These are phyloP conservation scores for Rhynchosporium secalis DNA, from an alignment of 2,329 filamentous ascomycete genomes.

Conservation along the genomic window DNA sequence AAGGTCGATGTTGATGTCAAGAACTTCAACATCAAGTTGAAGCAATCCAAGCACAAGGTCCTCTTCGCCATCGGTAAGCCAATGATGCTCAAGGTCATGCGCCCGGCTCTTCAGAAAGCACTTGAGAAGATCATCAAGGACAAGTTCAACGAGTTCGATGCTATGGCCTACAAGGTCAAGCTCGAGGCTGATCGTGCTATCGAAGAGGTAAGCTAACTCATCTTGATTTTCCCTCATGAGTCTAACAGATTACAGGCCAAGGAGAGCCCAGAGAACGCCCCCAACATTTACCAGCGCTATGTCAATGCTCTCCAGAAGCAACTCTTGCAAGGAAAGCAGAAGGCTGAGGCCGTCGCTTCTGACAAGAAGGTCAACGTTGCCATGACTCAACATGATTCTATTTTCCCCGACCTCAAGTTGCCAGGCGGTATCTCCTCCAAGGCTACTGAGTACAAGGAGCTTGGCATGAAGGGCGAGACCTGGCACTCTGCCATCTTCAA, in stretches of 20 bases:
- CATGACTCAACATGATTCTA: slow-evolving; percentile 84
- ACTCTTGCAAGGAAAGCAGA: slow-evolving; percentile 73
- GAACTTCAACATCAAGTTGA: slow-evolving; percentile 82
- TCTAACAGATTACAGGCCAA: slow-evolving; percentile 44
- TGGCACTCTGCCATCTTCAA: slow-evolving; percentile 96
- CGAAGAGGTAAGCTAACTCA: slow-evolving; percentile 46
- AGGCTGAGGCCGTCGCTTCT: slow-evolving; percentile 66
- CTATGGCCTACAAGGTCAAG: slow-evolving; percentile 73
- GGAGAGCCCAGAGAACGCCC: slow-evolving; percentile 68
- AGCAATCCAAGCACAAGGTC: slow-evolving; percentile 93
- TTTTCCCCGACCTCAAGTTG: slow-evolving; percentile 85
- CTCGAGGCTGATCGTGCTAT: slow-evolving; percentile 75
- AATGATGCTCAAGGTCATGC: slow-evolving; percentile 78
- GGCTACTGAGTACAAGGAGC: slow-evolving; percentile 88
- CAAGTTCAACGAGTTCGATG: slow-evolving; percentile 73
- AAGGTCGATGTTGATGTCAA: slow-evolving; percentile 76
- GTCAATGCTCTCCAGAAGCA: slow-evolving; percentile 72
- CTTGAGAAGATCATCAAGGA: slow-evolving; percentile 88
- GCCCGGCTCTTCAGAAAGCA: slow-evolving; percentile 81
- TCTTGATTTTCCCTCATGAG: neutral
- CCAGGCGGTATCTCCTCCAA: slow-evolving; percentile 89
- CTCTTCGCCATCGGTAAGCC: slow-evolving; percentile 87
- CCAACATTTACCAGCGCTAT: slow-evolving; percentile 88
- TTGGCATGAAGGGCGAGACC: slow-evolving; percentile 82
- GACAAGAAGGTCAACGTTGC: slow-evolving; percentile 79